phyloP scores from a whole-genome alignment of 306 rosid genomes.

The Coriaria nepalensis region DNA sequence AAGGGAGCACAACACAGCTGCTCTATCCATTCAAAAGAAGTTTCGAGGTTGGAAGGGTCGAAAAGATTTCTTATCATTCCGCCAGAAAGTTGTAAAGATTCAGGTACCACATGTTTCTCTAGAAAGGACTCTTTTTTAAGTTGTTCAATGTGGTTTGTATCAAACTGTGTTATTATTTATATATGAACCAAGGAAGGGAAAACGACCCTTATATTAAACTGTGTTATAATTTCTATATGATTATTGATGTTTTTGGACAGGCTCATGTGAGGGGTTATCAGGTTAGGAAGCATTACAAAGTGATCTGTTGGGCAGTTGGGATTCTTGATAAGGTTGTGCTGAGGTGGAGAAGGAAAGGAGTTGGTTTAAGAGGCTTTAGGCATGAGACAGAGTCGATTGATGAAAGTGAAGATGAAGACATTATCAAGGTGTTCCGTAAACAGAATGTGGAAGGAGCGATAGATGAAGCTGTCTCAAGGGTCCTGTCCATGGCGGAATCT shows the following conservation, averaged over 20 bases:
- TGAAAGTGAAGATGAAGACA: conserved; percentile 70
- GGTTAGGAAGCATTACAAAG: conserved; percentile 64
- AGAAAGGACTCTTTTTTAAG: too few relatives aligned
- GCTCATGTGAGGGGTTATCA: conserved; percentile 88
- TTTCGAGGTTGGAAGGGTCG: conserved; percentile 89
- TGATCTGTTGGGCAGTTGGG: conserved; percentile 84
- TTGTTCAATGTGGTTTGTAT: too few relatives aligned
- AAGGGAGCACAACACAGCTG: conserved; percentile 58
- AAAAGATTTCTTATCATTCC: conserved; percentile 56
- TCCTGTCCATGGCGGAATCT: conserved; percentile 67
- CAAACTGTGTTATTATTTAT: too few relatives aligned
- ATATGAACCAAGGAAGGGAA: too few relatives aligned
- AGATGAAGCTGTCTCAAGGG: conserved; percentile 60
- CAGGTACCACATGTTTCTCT: conserved; percentile 42
- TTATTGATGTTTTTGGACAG: conserved; percentile 26
- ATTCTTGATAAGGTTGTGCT: conserved; percentile 77
- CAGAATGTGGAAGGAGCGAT: conserved; percentile 59
- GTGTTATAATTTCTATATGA: too few relatives aligned
- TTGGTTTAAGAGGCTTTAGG: conserved; percentile 56
- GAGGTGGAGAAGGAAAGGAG: conserved; percentile 78
- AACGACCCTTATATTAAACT: too few relatives aligned
- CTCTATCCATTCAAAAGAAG: conserved; percentile 84
- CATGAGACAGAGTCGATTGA: conserved; percentile 27
- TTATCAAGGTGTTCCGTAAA: conserved; percentile 70
- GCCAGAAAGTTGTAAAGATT: conserved; percentile 75